These are phyloP conservation scores for Phialocephala subalpina DNA, from an alignment of 2,329 filamentous ascomycete genomes.

Conservation along the genomic window DNA sequence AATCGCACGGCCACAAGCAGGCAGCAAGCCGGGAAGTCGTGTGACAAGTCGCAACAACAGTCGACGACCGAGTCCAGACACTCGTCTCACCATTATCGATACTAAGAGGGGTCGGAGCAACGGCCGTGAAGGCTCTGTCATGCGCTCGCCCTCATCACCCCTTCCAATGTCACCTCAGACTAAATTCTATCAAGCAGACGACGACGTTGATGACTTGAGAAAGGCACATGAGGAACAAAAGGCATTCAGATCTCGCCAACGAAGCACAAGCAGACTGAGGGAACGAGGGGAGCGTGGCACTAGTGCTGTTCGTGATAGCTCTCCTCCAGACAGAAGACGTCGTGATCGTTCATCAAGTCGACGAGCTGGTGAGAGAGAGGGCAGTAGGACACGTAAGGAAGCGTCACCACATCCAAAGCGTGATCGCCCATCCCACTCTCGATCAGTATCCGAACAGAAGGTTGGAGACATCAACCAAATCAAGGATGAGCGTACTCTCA, in stretches of 20 bases:
- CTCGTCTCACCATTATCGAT: conserved; percentile 48
- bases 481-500: conserved; percentile 68
- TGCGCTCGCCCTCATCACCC: conserved; percentile 82
- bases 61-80: conserved; percentile 48
- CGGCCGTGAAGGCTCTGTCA: conserved; percentile 63
- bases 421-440: conserved; percentile 40
- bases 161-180: conserved; percentile 73
- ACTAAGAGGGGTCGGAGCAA: conserved; percentile 67
- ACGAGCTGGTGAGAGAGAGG: conserved; percentile 36
- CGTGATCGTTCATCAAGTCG: conserved; percentile 44
- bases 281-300: conserved; percentile 45
- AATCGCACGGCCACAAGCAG: conserved; percentile 19
- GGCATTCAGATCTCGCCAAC: conserved; percentile 59
- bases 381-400: conserved; percentile 37
- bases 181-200: conserved; percentile 58
- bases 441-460: conserved; percentile 54
- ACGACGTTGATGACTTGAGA: conserved; percentile 70
- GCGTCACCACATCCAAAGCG: conserved; percentile 31
- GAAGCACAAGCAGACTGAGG: conserved; percentile 55
- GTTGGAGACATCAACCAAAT: conserved; percentile 62
- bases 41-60: conserved; percentile 49
- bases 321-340: conserved; percentile 43
- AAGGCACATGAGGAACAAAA: conserved; percentile 62
- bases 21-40: conserved; percentile 42
- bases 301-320: conserved; percentile 40